Base-by-base conservation (phyloP, 2,329 filamentous ascomycete genomes). In the Microdochium bolleyi region DNA sequence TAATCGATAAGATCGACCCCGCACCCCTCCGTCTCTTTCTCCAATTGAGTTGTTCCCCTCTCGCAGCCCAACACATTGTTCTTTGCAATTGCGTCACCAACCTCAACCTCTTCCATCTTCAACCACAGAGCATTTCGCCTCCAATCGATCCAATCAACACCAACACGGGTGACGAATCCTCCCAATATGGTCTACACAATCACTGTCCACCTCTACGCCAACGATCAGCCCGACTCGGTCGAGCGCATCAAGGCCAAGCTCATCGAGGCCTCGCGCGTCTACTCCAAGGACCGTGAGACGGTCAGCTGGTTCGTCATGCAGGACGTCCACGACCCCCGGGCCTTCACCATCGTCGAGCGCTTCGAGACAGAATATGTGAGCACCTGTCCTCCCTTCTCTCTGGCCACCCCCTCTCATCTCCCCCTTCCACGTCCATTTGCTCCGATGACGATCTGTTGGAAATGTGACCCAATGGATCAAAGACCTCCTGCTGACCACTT, bases 301-400 rank as follows among this genome's bases (percentile, higher is more conserved):
- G 62, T 85, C 54, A 78, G 74, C 48, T 89, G 87, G 87, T 82
- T 88, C 68, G 86, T 90, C 57, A 89, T 89, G 87, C 87, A 89
- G 72, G 83, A 84, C 61, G 77, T 83, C 54, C 74, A 80, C 61
- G 86, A 89, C 66, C 76, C 77, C 48, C 76, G 84, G 54, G 82
- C 84, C 50, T 90, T 90, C 69, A 88, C 83, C 49, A 87, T 90
- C 61, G 85, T 90, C 49, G 87, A 90, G 71, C 74, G 87, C 30
- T 90, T 88, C 68, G 77, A 80, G 61, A 76, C 84, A 55, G 87
- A 89, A 65, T 73, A 71, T 50, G 80, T 84, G 66, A 54, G 78
- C 73, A 16, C 4, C 24, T 1, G 19, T 13, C 3, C 46, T 25
- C 41, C 37, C 51, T 2, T 52, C 30, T 34, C 2, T 5, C 10